Evolutionary conservation across 1,139 yeast species (phyloP).

Genomic region (Protomyces lactucae-debilis): DNA sequence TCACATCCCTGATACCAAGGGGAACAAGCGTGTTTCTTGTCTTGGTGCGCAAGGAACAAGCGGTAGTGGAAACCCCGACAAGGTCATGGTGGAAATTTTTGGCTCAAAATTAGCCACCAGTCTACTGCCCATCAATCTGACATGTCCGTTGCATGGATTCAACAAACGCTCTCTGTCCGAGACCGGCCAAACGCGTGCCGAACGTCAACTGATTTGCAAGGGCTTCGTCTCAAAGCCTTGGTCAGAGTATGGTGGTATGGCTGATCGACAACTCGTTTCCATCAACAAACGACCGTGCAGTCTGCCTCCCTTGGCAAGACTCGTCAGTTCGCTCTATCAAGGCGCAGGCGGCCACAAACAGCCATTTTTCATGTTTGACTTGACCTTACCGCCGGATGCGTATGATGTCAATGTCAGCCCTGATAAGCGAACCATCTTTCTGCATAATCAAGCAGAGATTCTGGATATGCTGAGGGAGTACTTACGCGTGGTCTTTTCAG

Average conservation of each 20-base stretch:
- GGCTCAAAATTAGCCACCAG: slow-evolving; percentile 7
- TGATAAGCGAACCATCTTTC: slow-evolving; percentile 67
- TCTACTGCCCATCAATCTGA: slow-evolving; percentile 4
- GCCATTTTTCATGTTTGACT: slow-evolving; percentile 66
- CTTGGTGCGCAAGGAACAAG: slow-evolving; percentile 11
- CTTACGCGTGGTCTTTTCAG: slow-evolving; percentile 38
- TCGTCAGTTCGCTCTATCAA: slow-evolving; percentile 49
- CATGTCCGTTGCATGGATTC: slow-evolving; percentile 35
- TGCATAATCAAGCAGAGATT: slow-evolving; percentile 60
- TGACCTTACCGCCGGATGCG: slow-evolving; percentile 47
- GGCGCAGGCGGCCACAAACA: slow-evolving; percentile 56
- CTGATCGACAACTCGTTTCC: slow-evolving; percentile 69
- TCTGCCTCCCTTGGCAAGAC: slow-evolving; percentile 49
- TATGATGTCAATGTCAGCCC: slow-evolving; percentile 88
- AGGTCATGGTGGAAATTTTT: slow-evolving; percentile 15
- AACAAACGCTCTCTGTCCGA: slow-evolving; percentile 51
- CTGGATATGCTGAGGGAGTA: slow-evolving; percentile 42
- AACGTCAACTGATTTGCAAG: slow-evolving; percentile 35
- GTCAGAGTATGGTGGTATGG: slow-evolving; percentile 39
- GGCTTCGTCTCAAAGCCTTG: slow-evolving; percentile 74
- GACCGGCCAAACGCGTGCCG: slow-evolving; percentile 34
- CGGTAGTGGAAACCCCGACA: not conserved
- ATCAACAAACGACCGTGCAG: slow-evolving; percentile 72
- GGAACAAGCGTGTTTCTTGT: slow-evolving; percentile 5
- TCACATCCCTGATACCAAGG: not conserved